These are phyloP conservation scores for Fusarium sp. DNA, from an alignment of 2,329 filamentous ascomycete species.

Conservation along the genomic window DNA sequence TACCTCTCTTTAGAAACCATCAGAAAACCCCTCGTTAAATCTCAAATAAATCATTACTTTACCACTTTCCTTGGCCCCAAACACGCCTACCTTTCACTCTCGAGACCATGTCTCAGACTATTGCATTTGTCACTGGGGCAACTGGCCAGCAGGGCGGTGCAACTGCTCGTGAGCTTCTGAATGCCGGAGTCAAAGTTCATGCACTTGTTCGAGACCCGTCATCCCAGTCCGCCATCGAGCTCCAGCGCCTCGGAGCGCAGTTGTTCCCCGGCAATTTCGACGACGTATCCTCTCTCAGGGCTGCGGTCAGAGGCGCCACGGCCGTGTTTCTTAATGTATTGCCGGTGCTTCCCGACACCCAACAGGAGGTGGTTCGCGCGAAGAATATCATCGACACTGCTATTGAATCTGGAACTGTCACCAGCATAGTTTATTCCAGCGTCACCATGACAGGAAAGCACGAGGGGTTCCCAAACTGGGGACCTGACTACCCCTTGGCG, in stretches of 20 bases:
- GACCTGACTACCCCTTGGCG: neutral
- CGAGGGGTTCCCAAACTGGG: neutral
- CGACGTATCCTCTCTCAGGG: neutral
- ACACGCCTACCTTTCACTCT: neutral
- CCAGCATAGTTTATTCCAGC: neutral
- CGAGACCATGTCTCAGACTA: neutral
- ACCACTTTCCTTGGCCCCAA: neutral
- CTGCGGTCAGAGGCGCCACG: neutral
- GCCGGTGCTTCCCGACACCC: neutral
- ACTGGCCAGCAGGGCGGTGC: neutral
- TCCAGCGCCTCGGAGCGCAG: neutral
- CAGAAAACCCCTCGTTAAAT: accelerated
- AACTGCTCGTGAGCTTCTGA: neutral
- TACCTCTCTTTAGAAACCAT: too few species aligned
- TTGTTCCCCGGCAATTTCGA: neutral
- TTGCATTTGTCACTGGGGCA: neutral
- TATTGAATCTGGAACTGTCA: neutral
- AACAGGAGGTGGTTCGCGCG: neutral
- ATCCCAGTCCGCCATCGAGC: neutral
- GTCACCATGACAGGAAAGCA: neutral
- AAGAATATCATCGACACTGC: neutral
- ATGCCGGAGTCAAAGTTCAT: neutral
- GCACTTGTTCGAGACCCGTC: neutral
- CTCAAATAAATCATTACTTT: accelerated
- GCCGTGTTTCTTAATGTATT: neutral